Conservation (phyloP, 208 protist species). For the Vickermania ingenoplastis region DNA sequence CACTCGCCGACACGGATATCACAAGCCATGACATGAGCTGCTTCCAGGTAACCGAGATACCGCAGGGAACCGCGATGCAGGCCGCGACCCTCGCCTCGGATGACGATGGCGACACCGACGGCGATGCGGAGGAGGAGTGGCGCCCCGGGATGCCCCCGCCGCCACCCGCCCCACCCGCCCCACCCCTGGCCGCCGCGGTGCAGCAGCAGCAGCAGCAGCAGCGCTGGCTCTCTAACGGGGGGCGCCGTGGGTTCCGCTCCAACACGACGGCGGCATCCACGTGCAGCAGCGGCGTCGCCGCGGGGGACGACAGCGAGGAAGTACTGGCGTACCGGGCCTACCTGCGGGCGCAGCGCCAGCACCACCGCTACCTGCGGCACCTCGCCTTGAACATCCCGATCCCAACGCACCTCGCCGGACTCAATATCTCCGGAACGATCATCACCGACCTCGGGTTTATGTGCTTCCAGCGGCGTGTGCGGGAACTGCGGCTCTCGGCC, state of each 20-base stretch:
- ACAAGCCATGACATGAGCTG: background rate
- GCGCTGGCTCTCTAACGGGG: background rate
- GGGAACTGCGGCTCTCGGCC: background rate
- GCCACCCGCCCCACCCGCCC: background rate
- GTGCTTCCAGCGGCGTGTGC: background rate
- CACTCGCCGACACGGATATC: conserved; percentile 1
- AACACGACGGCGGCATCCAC: background rate
- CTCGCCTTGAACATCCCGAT: background rate
- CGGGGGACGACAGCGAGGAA: background rate
- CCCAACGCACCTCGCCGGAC: background rate
- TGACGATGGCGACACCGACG: background rate
- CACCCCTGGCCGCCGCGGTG: too few relatives aligned
- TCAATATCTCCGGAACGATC: background rate
- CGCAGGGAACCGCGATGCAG: background rate
- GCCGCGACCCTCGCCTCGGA: background rate
- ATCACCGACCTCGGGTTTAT: background rate
- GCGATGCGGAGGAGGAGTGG: background rate
- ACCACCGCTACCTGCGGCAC: background rate
- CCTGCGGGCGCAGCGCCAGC: background rate
- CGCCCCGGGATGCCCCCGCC: background rate
- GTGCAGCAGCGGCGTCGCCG: background rate
- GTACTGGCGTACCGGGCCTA: background rate
- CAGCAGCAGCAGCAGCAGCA: background rate
- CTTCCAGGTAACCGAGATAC: background rate
- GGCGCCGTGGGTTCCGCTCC: background rate